These are phyloP conservation scores for Trichoderma oligosporum DNA, from an alignment of 2,329 filamentous ascomycete species.

Conservation along the genomic window DNA sequence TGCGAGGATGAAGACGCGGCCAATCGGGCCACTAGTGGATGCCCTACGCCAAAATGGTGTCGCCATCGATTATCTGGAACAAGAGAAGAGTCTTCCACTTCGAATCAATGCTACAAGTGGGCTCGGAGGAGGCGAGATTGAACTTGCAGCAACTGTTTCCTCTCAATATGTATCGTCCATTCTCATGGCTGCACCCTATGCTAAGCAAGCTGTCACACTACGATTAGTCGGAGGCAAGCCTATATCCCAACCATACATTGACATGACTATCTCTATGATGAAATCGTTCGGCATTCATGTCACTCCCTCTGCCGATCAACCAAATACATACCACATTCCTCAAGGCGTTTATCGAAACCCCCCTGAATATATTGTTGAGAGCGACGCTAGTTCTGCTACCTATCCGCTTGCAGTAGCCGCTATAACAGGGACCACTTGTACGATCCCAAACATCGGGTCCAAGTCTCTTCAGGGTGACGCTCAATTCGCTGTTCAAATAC, in stretches of 20 bases:
- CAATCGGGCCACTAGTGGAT: conserved; percentile 89
- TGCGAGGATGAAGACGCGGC: conserved; percentile 90
- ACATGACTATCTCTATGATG: conserved; percentile 99
- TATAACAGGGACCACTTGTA: conserved; percentile 93
- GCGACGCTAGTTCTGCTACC: conserved; percentile 94
- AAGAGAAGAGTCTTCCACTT: conserved; percentile 77
- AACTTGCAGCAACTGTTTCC: conserved; percentile 89
- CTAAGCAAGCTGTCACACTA: conserved; percentile 87
- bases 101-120: conserved; percentile 78
- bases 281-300: conserved; percentile 81
- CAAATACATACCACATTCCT: conserved; percentile 92
- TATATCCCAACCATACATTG: conserved; percentile 94
- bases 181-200: conserved; percentile 94
- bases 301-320: conserved; percentile 68
- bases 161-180: conserved; percentile 99
- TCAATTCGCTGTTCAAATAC: conserved; percentile 84
- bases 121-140: conserved; percentile 80
- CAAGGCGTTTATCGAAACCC: conserved; percentile 81
- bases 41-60: conserved; percentile 84
- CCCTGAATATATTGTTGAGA: conserved; percentile 83
- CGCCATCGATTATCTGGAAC: conserved; percentile 80
- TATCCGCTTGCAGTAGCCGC: conserved; percentile 93
- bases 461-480: conserved; percentile 91
- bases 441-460: conserved; percentile 92
- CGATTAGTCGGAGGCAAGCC: conserved; percentile 93